These are phyloP conservation scores for Leccinum uliginosum DNA, from an alignment of 768 basidiomycete genomes.

Conservation along the genomic window DNA sequence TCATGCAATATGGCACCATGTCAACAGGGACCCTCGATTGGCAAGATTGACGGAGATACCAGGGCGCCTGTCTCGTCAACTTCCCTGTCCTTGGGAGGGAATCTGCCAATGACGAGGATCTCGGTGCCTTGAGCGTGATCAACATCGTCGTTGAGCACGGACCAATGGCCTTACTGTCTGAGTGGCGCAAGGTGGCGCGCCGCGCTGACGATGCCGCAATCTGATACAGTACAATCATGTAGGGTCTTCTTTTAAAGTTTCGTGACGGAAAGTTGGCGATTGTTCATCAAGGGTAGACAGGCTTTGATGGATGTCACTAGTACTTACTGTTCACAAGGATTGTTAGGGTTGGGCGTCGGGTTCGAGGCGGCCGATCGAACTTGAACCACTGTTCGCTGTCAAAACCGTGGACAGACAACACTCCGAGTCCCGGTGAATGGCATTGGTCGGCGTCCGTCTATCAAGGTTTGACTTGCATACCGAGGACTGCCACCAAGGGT, in stretches of 20 bases:
- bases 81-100: neutral
- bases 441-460: neutral
- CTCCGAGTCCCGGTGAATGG: neutral
- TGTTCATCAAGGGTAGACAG: neutral
- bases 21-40: neutral
- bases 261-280: neutral
- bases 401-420: neutral
- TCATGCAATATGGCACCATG: neutral
- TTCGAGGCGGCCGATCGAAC: neutral
- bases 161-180: neutral
- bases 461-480: neutral
- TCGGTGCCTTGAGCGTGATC: neutral
- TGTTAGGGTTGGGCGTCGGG: neutral
- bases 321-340: neutral
- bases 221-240: neutral
- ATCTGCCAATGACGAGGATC: neutral
- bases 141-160: neutral
- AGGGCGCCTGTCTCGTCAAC: neutral
- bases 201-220: neutral
- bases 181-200: neutral
- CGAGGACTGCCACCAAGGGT: neutral
- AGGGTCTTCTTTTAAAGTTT: neutral
- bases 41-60: neutral
- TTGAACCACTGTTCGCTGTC: neutral
- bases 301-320: neutral